Percentiles rank a stretch among this genome's conserved stretches.
These are phyloP conservation scores for Hansenula lynferdii DNA, from an alignment of 1,139 yeast species.

Conservation along the genomic window DNA sequence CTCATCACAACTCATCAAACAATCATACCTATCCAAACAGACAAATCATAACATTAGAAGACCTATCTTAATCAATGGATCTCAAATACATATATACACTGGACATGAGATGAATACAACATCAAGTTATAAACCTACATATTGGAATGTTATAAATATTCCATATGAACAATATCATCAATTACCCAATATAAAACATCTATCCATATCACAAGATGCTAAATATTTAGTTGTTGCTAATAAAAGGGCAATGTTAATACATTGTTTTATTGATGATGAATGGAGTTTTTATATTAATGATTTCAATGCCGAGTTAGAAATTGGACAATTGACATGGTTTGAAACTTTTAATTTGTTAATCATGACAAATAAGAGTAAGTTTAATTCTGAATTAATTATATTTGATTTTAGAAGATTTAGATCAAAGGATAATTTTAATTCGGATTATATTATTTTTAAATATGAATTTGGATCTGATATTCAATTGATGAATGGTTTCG, in stretches of 20 bases:
- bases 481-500: conserved; percentile 13
- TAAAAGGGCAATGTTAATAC: conserved; percentile 26
- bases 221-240: conserved; percentile 31
- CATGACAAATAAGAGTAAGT: conserved; percentile 12
- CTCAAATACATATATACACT: conserved; percentile 18
- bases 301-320: conserved; percentile 17
- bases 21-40: conserved; percentile 4
- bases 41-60: conserved; percentile 16
- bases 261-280: conserved; percentile 21
- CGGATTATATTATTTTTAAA: conserved; percentile 21
- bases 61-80: conserved; percentile 14
- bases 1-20: conserved; percentile 7
- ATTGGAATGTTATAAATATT: conserved; percentile 17
- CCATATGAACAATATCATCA: conserved; percentile 19
- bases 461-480: conserved; percentile 21
- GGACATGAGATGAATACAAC: conserved; percentile 16
- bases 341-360: conserved; percentile 13
- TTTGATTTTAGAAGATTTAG: conserved; percentile 19
- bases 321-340: conserved; percentile 19
- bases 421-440: conserved; percentile 15
- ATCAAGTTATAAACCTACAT: conserved; percentile 8
- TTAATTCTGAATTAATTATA: conserved; percentile 18
- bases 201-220: conserved; percentile 31
- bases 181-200: conserved; percentile 20
- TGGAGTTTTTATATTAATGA: conserved; percentile 31